phyloP scores from a whole-genome alignment of 2,329 filamentous ascomycete species.

The Fusarium caatingaense region DNA sequence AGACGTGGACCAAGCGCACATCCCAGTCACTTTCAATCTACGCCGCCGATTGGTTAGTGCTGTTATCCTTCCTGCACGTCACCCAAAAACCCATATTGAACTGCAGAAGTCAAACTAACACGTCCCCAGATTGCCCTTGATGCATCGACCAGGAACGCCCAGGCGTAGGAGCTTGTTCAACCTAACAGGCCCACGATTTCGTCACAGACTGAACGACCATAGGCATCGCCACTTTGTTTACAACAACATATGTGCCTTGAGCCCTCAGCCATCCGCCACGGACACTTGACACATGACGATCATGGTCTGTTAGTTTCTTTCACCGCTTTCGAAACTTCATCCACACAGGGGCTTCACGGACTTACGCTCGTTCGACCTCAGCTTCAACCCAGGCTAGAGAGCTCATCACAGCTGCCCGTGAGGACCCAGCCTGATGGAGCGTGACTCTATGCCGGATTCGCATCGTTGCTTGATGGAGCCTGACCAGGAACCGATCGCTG shows the following conservation, averaged over 20 bases:
- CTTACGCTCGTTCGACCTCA: slow-evolving; percentile 26
- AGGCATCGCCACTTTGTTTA: slow-evolving; percentile 16
- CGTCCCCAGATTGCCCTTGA: slow-evolving; percentile 32
- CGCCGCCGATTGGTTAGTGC: slow-evolving; percentile 39
- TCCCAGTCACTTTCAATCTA: slow-evolving; percentile 23
- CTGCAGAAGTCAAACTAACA: slow-evolving; percentile 39
- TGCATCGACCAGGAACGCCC: slow-evolving; percentile 33
- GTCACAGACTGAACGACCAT: slow-evolving; percentile 3
- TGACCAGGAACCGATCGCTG: slow-evolving; percentile 25
- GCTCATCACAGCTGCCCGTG: slow-evolving; percentile 20
- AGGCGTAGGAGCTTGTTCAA: slow-evolving; percentile 20
- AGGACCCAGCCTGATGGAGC: slow-evolving; percentile 24
- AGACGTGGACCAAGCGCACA: slow-evolving; percentile 42
- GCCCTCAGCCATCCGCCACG: slow-evolving; percentile 25
- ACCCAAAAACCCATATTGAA: slow-evolving; percentile 35
- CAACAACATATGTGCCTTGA: slow-evolving; percentile 6
- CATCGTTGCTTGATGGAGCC: slow-evolving; percentile 15
- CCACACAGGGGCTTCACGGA: slow-evolving; percentile 14
- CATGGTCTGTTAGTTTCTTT: slow-evolving; percentile 31
- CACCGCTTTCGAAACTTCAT: slow-evolving; percentile 37
- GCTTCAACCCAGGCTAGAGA: slow-evolving; percentile 15
- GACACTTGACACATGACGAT: slow-evolving; percentile 37
- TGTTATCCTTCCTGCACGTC: slow-evolving; percentile 40
- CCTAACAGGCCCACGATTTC: slow-evolving; percentile 14
- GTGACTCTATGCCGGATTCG: slow-evolving; percentile 10